Evolutionary conservation across 2,329 filamentous ascomycete species (phyloP), one percentile per base, ranked within the genome.

Genomic region (Aspergillus glaucus): DNA sequence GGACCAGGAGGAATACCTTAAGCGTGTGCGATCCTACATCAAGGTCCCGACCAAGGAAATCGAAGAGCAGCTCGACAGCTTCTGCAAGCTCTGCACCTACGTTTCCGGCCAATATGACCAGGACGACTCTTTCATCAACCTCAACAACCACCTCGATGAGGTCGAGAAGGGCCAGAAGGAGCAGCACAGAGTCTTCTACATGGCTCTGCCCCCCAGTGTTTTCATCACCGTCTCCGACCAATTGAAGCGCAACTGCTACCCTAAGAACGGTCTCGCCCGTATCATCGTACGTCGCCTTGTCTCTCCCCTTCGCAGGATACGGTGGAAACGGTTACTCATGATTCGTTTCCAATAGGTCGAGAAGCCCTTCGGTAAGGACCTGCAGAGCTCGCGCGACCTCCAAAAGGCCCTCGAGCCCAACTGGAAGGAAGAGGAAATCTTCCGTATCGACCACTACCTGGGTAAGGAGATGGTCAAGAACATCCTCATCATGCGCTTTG

Each of bases 381-480:
- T 98, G 53, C 84, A 81, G 49, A 96, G 91, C 76, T 97, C 93
- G 47, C 85, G 93, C 51, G 89, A 95, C 73, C 82, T 98, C 53
- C 92, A 97, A 69, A 90, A 88, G 71, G 94, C 93, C 6, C 82
- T 98, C 55, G 88, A 92, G 67, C 93, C 93, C 40, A 90, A 98
- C 75, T 98, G 93, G 94, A 93, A 88, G 66, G 94, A 98, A 74
- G 92, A 97, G 47, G 93, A 98, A 76, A 85, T 98, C 59, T 98
- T 94, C 84, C 90, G 93, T 67, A 98, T 98, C 65, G 93, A 98
- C 71, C 93, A 98, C 77, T 98, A 98, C 73, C 83, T 98, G 43
- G 94, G 94, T 64, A 98, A 98, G 80, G 93, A 98, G 76, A 98
- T 98, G 93, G 93, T 98, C 64, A 98, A 98, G 84, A 98, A 98